Percentiles rank a stretch among this genome's conserved stretches.
Conservation (phyloP, 1,139 yeast species). For the Yueomyces sp. region DNA sequence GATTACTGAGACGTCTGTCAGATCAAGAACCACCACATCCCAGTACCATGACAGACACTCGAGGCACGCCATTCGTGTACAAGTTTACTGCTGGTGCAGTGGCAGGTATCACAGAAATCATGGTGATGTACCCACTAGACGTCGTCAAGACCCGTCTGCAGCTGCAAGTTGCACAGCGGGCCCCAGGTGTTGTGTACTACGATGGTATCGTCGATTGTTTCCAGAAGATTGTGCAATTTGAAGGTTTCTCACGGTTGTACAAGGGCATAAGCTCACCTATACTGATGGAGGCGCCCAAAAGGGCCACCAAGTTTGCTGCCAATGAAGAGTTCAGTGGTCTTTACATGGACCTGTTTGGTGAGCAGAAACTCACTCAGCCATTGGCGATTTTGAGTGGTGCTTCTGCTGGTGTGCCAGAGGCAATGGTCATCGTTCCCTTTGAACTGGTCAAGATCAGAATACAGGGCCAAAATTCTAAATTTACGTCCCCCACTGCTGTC, state of each 20-base stretch:
- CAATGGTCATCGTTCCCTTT: conserved; percentile 93
- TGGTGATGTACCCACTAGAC: conserved; percentile 96
- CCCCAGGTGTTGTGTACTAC: conserved; percentile 42
- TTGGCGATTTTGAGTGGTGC: conserved; percentile 91
- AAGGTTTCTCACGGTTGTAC: conserved; percentile 75
- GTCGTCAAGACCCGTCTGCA: conserved; percentile 97
- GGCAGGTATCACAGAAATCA: conserved; percentile 95
- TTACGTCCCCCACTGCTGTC: conserved; percentile 79
- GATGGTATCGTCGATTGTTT: conserved; percentile 77
- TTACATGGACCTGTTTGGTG: conserved; percentile 63
- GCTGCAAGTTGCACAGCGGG: conserved; percentile 45
- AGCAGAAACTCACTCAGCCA: conserved; percentile 60
- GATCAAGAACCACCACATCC: too few species aligned
- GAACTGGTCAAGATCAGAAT: conserved; percentile 78
- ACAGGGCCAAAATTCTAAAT: conserved; percentile 76
- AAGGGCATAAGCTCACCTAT: conserved; percentile 94
- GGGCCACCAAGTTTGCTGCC: conserved; percentile 96
- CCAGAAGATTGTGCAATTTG: conserved; percentile 68
- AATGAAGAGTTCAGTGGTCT: conserved; percentile 93
- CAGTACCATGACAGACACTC: too few species aligned
- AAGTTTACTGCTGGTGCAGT: conserved; percentile 92
- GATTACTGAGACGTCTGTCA: too few species aligned
- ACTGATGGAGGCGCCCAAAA: conserved; percentile 98
- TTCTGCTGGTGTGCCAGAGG: conserved; percentile 94
- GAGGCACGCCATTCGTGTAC: conserved; percentile 60